Evolutionary conservation across 495 filamentous ascomycete genomes (phyloP), one percentile per base, ranked within the genome.

Genomic region (Glonium stellatum): DNA sequence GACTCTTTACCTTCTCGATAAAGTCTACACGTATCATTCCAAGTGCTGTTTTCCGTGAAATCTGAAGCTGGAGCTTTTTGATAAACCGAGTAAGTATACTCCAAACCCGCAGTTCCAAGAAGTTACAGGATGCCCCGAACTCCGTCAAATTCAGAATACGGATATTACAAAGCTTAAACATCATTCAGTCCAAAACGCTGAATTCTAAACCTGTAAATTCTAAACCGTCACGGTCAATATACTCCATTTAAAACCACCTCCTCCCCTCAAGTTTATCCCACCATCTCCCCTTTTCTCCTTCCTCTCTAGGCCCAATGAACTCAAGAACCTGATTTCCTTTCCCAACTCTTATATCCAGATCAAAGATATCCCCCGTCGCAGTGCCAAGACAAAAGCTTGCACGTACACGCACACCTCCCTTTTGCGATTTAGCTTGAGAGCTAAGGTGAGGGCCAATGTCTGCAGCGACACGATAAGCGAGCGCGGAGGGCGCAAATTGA

Each of bases 281-380:
- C 50, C 60, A 63, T 53, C 60, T 59, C n/a, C 62, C 55, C 42
- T 31, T 49, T 62, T 74, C 71, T 12, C 62, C 53, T 63, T 71
- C 71, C 61, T 71, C 69, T 50, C 69, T 63, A 52, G 71, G 71
- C 22, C 70, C 68, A 47, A 66, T 55, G 61, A 70, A 70, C 42
- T 63, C 67, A 5, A 69, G 31, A 53, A 70, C 67, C 53, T 62
- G 56, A 49, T 65, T 58, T 22, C 54, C 61, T 47, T 44, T 62
- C 11, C 66, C 69, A 50, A 73, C 57, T 11, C 53, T 18, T 13
- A 73, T 25, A 61, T 73, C 70, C 22, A 72, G 37, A 50, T 73
- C 71, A 36, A 69, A 73, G 31, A 72, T 72, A 57, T 68, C 70
- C 10, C 54, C 51, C 1, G 39, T 57, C 15, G 36, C 37, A 11